Evolutionary conservation across 2,329 filamentous ascomycete species (phyloP).

Genomic region (Trichophyton equinum): DNA sequence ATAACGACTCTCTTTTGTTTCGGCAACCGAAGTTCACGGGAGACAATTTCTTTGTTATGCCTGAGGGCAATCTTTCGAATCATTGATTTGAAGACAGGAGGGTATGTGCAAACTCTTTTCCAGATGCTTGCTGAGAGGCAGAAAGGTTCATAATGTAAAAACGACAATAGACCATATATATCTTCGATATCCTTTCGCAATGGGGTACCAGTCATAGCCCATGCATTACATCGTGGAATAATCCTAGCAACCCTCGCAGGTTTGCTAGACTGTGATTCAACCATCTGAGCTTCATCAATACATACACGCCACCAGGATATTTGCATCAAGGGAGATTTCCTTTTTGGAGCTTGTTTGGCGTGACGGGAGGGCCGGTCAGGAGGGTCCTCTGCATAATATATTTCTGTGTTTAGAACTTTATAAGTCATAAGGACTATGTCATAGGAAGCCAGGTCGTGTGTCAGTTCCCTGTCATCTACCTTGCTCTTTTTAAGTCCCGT

Average conservation of each 20-base stretch:
- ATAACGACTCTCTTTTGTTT: constrained; percentile 76
- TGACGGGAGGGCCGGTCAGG: constrained; percentile 58
- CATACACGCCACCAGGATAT: constrained; percentile 80
- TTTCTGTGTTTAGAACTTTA: constrained; percentile 60
- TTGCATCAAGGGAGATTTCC: constrained; percentile 64
- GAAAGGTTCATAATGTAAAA: constrained; percentile 68
- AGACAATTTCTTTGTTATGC: constrained; percentile 72
- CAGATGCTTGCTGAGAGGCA: constrained; percentile 53
- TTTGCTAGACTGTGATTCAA: constrained; percentile 75
- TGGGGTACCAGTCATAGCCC: constrained; percentile 87
- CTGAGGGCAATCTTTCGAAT: constrained; percentile 64
- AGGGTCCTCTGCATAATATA: constrained; percentile 60
- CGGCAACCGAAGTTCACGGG: constrained; percentile 66
- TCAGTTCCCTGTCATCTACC: constrained; percentile 27
- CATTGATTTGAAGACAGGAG: constrained; percentile 52
- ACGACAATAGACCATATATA: constrained; percentile 66
- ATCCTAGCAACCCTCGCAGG: constrained; percentile 67
- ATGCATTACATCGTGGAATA: constrained; percentile 74
- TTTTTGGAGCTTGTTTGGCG: constrained; percentile 48
- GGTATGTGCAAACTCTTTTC: constrained; percentile 53
- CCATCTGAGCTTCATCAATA: constrained; percentile 66
- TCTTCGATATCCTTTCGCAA: constrained; percentile 69
- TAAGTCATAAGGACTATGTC: constrained; percentile 54
- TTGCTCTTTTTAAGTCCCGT: constrained; percentile 37
- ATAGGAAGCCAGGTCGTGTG: constrained; percentile 35